Conservation (phyloP, 148 eudicot genomes). For the Gaultheria prostrata region DNA sequence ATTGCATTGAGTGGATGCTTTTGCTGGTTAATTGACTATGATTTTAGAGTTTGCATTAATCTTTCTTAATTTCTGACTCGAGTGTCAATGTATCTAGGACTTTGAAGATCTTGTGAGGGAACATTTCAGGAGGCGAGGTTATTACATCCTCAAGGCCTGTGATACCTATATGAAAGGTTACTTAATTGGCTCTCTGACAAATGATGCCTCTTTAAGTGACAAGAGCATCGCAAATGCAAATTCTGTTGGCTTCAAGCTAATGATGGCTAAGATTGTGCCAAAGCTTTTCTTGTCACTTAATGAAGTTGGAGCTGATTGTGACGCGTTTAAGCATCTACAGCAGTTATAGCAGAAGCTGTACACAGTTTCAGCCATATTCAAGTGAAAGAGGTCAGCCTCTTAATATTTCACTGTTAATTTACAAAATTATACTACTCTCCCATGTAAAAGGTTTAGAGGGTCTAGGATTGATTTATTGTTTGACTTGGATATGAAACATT, state of each 20-base stretch:
- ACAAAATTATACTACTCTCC: neutral
- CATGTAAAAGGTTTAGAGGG: slow-evolving; percentile 6
- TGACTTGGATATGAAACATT: slow-evolving; percentile 14
- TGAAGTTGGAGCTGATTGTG: slow-evolving; percentile 74
- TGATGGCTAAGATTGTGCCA: slow-evolving; percentile 83
- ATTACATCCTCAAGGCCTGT: slow-evolving; percentile 87
- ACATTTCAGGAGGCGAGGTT: slow-evolving; percentile 78
- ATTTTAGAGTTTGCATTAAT: neutral
- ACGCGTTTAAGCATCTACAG: slow-evolving; percentile 63
- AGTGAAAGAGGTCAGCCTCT: slow-evolving; percentile 12
- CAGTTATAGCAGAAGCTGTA: slow-evolving; percentile 29
- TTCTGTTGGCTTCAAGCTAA: slow-evolving; percentile 94
- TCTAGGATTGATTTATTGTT: neutral
- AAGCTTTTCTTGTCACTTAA: slow-evolving; percentile 58
- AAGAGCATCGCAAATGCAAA: slow-evolving; percentile 60
- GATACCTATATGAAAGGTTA: slow-evolving; percentile 94
- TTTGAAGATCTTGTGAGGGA: slow-evolving; percentile 69
- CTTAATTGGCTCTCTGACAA: slow-evolving; percentile 71
- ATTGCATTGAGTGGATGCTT: neutral
- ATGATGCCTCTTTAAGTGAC: slow-evolving; percentile 71
- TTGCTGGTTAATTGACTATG: neutral
- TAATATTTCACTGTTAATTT: neutral
- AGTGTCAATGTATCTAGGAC: slow-evolving; percentile 46
- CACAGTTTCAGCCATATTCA: neutral
- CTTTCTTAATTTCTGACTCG: slow-evolving; percentile 7